Percentiles rank a stretch among this genome's conserved stretches.
phyloP scores from a whole-genome alignment of 441 rosid genomes.

The Breynia disticha region DNA sequence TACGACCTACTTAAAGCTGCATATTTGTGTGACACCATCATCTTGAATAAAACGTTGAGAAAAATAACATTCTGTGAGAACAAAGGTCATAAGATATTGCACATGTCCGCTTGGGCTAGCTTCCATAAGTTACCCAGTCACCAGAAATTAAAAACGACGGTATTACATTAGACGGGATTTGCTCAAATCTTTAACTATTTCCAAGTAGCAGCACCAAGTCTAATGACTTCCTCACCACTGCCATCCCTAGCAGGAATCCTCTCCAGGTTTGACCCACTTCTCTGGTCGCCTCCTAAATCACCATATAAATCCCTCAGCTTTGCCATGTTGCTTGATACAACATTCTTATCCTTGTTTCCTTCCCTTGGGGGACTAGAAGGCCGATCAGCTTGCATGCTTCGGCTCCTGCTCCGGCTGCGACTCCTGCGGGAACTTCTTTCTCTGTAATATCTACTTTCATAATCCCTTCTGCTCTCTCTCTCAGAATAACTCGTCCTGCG shows the following conservation, averaged over 20 bases:
- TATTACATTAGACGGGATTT: too few relatives aligned
- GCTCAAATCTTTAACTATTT: conserved; percentile 24
- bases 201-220: conserved; percentile 90
- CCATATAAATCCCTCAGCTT: conserved; percentile 90
- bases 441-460: conserved; percentile 33
- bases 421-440: conserved; percentile 32
- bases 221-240: conserved; percentile 76
- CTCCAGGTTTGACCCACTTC: conserved; percentile 39
- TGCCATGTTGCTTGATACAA: conserved; percentile 70
- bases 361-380: conserved; percentile 46
- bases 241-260: conserved; percentile 44
- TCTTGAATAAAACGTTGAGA: too few relatives aligned
- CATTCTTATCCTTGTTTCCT: conserved; percentile 32
- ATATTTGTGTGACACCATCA: too few relatives aligned
- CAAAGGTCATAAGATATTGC: too few relatives aligned
- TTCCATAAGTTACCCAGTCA: too few relatives aligned
- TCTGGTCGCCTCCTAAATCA: conserved; percentile 41
- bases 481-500: conserved; percentile 44
- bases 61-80: too few relatives aligned
- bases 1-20: too few relatives aligned
- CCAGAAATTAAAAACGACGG: too few relatives aligned
- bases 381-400: conserved; percentile 54
- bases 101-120: too few relatives aligned
- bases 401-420: conserved; percentile 55
- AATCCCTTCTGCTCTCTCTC: conserved; percentile 46